phyloP scores from a whole-genome alignment of 306 rosid genomes.

The Rosa lucieae region DNA sequence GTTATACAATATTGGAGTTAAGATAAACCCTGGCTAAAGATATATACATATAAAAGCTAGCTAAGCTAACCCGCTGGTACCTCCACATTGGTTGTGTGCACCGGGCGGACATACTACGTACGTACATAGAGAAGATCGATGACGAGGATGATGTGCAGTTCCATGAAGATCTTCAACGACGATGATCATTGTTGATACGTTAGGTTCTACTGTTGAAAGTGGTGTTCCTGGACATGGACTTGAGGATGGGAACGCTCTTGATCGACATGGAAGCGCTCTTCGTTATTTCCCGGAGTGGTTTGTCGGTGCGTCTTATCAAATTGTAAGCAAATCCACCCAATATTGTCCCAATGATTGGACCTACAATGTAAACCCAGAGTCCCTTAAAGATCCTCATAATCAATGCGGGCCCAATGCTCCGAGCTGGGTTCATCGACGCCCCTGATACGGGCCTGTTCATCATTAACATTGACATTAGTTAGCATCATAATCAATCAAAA shows the following conservation, averaged over 20 bases:
- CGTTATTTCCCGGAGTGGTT: constrained; percentile 46
- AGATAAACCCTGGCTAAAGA: not conserved
- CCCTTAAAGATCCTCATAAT: constrained; percentile 41
- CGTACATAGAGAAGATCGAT: not conserved
- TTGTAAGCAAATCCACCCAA: constrained; percentile 48
- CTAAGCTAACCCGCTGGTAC: not conserved
- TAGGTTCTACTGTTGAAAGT: not conserved
- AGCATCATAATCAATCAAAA: not conserved
- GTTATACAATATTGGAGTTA: not conserved
- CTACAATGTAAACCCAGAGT: constrained; percentile 47
- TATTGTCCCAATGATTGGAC: constrained; percentile 53
- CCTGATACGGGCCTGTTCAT: constrained; percentile 53
- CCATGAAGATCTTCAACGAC: not conserved
- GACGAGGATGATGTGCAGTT: not conserved
- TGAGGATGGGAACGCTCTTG: constrained; percentile 34
- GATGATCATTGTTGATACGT: not conserved
- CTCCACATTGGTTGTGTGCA: not conserved
- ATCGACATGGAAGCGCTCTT: constrained; percentile 20
- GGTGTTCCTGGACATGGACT: constrained; percentile 24
- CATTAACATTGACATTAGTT: not conserved
- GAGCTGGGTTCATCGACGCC: constrained; percentile 74
- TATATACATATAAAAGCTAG: not conserved
- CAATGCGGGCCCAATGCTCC: constrained; percentile 73
- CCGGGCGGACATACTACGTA: not conserved
- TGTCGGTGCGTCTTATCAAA: constrained; percentile 49